Conservation (phyloP, 2,329 filamentous ascomycete genomes). For the Hirsutella rhossiliensis region DNA sequence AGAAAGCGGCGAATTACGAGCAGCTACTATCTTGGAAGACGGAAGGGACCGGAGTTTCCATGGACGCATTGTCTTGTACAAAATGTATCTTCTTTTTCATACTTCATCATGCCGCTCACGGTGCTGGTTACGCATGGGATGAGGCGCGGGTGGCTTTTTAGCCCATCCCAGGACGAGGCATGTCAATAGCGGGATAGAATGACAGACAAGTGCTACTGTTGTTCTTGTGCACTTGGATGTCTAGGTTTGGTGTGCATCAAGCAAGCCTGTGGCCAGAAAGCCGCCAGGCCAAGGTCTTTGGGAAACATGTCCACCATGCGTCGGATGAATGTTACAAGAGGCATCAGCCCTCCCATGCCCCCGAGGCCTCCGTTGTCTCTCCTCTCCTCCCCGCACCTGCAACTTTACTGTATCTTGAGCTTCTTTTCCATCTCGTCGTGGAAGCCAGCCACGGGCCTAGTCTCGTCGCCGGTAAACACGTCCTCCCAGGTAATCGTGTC, state of each 20-base stretch:
- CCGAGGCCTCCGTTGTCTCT: no score
- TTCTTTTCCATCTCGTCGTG: constrained; percentile 92
- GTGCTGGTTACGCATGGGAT: neutral
- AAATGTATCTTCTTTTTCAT: constrained; percentile 2
- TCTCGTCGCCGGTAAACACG: constrained; percentile 72
- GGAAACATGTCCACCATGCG: no score
- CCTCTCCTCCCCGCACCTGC: no score
- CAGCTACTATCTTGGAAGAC: constrained; percentile 9
- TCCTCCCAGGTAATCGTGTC: constrained; percentile 82
- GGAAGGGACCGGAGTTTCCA: constrained; percentile 11
- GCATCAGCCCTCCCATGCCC: no score
- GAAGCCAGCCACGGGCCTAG: constrained; percentile 57
- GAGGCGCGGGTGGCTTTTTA: neutral
- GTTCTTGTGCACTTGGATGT: neutral
- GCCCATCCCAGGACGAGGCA: neutral
- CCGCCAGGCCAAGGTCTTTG: no score
- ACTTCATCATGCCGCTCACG: neutral
- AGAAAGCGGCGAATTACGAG: constrained; percentile 7
- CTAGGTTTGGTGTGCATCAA: no score
- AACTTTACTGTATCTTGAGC: constrained; percentile 51
- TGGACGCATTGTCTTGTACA: constrained; percentile 14
- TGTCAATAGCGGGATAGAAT: constrained; percentile 14
- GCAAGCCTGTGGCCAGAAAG: no score
- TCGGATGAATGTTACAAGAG: no score
- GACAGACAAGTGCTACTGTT: constrained; percentile 5